Base-by-base conservation (phyloP, 129 eudicot genomes). In the Chrysanthemum makinoi region DNA sequence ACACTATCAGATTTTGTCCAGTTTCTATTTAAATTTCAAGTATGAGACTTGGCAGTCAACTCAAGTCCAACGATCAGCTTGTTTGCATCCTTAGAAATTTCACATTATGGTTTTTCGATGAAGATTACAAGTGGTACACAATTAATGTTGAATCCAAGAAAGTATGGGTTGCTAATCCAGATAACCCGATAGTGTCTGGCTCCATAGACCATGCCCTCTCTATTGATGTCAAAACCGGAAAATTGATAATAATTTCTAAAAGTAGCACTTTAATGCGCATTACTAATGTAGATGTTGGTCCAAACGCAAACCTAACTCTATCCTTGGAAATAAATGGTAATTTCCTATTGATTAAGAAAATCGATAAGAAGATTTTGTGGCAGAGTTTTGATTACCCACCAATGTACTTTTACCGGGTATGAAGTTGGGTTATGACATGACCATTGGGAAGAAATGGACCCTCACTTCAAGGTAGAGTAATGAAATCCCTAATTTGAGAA, bases 91-190 rank as follows among this genome's bases (percentile, higher is more conserved):
- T 17, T 19, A 72, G 76, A 26, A 68, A 47, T 0, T 83, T 83
- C 66, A 79, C 82, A 0, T 67, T 83, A 39, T 1, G 84, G 84
- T 83, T 83, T 63, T 80, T 51, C 6, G 13, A 11, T 1, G 35
- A n/a, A 19, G 65, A 56, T 52, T 47, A 30, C 2, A 53, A 30
- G 3, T 83, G 84, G 87, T 72, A 76, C 66, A 76, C 84, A 0
- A 9, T 2, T 26, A 74, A 79, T 33, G 60, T 2, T 13, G 16
- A 20, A 46, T 20, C 53, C 12, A 62, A 49, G 15, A 75, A 57
- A 62, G 80, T 80, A 22, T 83, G 87, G 87, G 26, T 80, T n/a
- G 87, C 82, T 60, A 83, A 76, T 74, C 79, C 77, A 0, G 24
- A 76, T 11, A 18, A 6, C 7, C 77, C 82, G 6, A 61, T 83